phyloP scores from a whole-genome alignment of 352 stramenopile species.

The Pythium vanterpoolii region DNA sequence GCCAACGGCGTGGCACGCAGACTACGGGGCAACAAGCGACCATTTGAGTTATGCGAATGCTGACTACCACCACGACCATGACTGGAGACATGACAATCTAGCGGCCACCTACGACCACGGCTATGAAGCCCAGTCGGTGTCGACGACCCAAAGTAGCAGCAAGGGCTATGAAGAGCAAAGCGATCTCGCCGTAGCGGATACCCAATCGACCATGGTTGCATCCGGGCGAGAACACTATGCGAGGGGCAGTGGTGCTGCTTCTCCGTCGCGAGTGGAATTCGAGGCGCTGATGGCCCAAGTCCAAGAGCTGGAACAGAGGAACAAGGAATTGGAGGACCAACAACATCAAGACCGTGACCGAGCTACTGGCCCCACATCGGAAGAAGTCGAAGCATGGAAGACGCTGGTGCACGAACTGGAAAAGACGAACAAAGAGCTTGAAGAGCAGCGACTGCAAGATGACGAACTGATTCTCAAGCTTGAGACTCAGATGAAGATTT shows the following conservation, averaged over 20 bases:
- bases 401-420: not conserved
- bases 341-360: not conserved
- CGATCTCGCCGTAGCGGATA: slow-evolving; percentile 12
- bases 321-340: slow-evolving; percentile 12
- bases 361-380: not conserved
- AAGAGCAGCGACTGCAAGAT: slow-evolving; percentile 6
- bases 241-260: slow-evolving; percentile 8
- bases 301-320: slow-evolving; percentile 8
- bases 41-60: slow-evolving; percentile 5
- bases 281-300: slow-evolving; percentile 14
- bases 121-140: not conserved
- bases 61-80: not conserved
- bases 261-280: slow-evolving; percentile 13
- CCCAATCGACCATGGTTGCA: slow-evolving; percentile 14
- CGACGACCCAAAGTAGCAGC: slow-evolving; percentile 12
- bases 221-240: slow-evolving; percentile 13
- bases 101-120: not conserved
- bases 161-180: slow-evolving; percentile 11
- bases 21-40: not conserved
- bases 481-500: slow-evolving; percentile 6
- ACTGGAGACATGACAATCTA: slow-evolving; percentile 1
- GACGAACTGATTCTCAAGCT: slow-evolving; percentile 16
- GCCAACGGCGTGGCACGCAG: slow-evolving; percentile 9
- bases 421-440: slow-evolving; percentile 2
- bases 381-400: slow-evolving; percentile 13